These are phyloP conservation scores for Quercus phellos DNA, from an alignment of 331 rosid species.

Conservation along the genomic window DNA sequence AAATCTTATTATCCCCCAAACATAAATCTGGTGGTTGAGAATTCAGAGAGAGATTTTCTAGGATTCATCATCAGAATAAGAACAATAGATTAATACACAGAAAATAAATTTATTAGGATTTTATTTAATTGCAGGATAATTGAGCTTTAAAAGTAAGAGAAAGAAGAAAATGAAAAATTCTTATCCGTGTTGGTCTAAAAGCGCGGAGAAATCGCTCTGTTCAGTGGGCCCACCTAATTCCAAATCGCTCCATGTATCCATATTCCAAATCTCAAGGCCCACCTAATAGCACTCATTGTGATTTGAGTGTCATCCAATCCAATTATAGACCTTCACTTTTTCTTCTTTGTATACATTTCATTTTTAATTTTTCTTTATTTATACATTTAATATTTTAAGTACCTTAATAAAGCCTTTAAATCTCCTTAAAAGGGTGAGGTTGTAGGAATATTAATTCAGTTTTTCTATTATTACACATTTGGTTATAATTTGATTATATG, in stretches of 20 bases:
- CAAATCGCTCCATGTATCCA: background rate
- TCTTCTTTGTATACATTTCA: background rate
- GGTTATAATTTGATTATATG: no score
- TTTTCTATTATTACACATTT: no score
- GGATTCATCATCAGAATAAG: background rate
- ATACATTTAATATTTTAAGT: no score
- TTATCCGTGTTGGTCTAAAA: background rate
- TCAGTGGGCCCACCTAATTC: slow-evolving; percentile 11
- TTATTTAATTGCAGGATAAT: background rate
- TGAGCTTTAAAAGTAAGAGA: background rate
- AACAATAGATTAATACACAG: background rate
- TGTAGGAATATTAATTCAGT: no score
- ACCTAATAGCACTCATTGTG: background rate
- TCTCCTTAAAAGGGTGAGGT: no score
- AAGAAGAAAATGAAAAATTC: background rate
- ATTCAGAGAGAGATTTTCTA: background rate
- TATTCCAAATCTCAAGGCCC: background rate
- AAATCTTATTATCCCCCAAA: background rate
- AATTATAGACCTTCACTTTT: background rate
- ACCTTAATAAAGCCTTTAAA: no score
- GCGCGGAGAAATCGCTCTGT: slow-evolving; percentile 9
- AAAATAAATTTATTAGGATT: background rate
- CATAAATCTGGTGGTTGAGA: background rate
- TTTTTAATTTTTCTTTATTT: no score
- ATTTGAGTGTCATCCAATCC: background rate